Base-by-base conservation (phyloP, 768 basidiomycete genomes). In the Mycena galericulata region DNA sequence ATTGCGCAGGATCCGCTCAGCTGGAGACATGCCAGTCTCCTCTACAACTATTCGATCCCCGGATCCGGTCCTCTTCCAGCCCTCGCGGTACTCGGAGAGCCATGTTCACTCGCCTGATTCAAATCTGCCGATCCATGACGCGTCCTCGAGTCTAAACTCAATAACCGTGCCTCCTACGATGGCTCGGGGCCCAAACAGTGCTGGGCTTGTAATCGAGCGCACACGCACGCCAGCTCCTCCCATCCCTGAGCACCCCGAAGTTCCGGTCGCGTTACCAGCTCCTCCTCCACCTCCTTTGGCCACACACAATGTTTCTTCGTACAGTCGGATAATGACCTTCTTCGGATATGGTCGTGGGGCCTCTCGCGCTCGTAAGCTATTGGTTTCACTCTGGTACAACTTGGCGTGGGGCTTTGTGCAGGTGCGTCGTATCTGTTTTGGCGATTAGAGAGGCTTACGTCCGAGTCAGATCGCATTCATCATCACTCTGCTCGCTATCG, bases 331-430 rank as follows among this genome's bases (percentile, higher is more conserved):
- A 7, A 78, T 84, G 67, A 74, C 75, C 2, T 81, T 86, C 71
- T 76, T 90, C 34, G 89, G 89, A 6, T 80, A 85, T 71, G 89
- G 89, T 10, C 80, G 82, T n/a, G 78, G 83, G 43, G 85, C 83
- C n/a, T 79, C 84, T 9, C 79, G 77, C 67, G 80, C 80, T 22
- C 80, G 88, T 47, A 86, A 85, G 71, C 80, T 85, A 53, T 73
- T 88, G 24, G 79, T 89, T 29, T 84, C 84, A 18, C 68, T 89
- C 11, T 75, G 86, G 29, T 85, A 83, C 73, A 82, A 80, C 41
- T 62, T 88, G 22, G 51, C 74, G 6, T 86, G 86, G 69, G 84
- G 83, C 62, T 70, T 84, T 38, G 72, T 80, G 18, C 89, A 90
- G 82, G 89, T 88, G 51, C 40, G 82, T 77, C 56, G 26, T 24